phyloP scores from a whole-genome alignment of 2,329 filamentous ascomycete species.

The Pseudogymnoascus sp. region DNA sequence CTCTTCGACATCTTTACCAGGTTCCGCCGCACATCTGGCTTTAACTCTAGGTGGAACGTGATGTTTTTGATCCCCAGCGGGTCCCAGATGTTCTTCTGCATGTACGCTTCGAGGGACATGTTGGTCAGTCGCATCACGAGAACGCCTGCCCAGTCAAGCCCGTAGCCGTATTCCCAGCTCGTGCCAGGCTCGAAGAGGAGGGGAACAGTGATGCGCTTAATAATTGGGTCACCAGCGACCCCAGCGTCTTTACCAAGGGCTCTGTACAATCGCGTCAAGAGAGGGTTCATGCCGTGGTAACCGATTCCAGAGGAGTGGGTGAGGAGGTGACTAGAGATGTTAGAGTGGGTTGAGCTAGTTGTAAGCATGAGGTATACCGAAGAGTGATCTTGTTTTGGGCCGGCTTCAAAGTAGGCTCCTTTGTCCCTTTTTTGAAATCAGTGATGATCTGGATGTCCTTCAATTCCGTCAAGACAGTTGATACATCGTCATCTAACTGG shows the following conservation, averaged over 20 bases:
- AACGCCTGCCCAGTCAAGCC: conserved; percentile 48
- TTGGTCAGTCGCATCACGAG: conserved; percentile 36
- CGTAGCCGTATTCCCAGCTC: conserved; percentile 50
- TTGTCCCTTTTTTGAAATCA: conserved; percentile 20
- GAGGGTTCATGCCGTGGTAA: conserved; percentile 18
- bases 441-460: conserved; percentile 24
- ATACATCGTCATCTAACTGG: conserved; percentile 39
- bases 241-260: conserved; percentile 7
- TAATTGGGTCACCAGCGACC: not conserved
- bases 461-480: conserved; percentile 21
- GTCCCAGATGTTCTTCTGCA: conserved; percentile 21
- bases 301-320: conserved; percentile 23
- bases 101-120: conserved; percentile 17
- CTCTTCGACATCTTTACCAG: conserved; percentile 17
- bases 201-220: conserved; percentile 29
- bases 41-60: conserved; percentile 22
- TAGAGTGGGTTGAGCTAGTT: not conserved
- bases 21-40: conserved; percentile 16
- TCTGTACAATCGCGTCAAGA: conserved; percentile 9
- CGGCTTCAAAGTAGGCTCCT: conserved; percentile 17
- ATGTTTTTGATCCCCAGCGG: conserved; percentile 20
- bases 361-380: conserved; percentile 16
- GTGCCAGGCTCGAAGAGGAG: conserved; percentile 57
- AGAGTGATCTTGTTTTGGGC: conserved; percentile 21
- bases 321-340: conserved; percentile 20